Base-by-base conservation (phyloP, 2,329 filamentous ascomycete species). In the Ceratocystis eucalypticola region DNA sequence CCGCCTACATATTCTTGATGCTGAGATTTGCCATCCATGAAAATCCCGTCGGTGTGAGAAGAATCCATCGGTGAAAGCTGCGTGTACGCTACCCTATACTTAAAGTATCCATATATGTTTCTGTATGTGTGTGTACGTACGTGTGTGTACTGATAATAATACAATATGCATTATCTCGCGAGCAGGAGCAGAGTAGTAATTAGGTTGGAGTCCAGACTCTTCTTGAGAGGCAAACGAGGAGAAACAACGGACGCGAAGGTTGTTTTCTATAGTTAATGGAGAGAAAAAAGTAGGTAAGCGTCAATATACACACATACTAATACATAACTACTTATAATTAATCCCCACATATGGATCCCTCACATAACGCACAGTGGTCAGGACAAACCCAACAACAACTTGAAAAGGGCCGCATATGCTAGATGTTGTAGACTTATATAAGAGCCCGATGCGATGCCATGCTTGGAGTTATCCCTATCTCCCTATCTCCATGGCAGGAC, bases 11-110 rank as follows among this genome's bases (percentile, higher is more conserved):
- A 53, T 28, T 10, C 20, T 53, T 53, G 48, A 53, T 53, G 22
- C 48, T 53, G 30, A 33, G 55, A 59, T 59, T 30, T 20, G 55
- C 55, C 55, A 59, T 59, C 55, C 33, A 17, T 59, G 55, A 59
- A 59, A 59, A 59, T 59, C 55, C 17, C 55, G 55, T 59, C 55
- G 55, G 55, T 33, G 28, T 37, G n/a, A 37, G 30, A 37, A 59
- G 6, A 30, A 59, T 33, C 28, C 28, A 6, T 59, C 55, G 55
- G 55, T 59, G 25, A 59, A 59, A 20, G 30, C 55, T n/a, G 22
- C n/a, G n/a, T 53, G 48, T 53, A 6, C n/a, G n/a, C 48, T 25
- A n/a, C 7, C 22, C 17, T 20, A 53, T 33, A 3, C 48, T 41
- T 41, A 5, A 41, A 41, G 37, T 41, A 41, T 41, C 48, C 10